phyloP scores from a whole-genome alignment of 352 stramenopile species.

The Phytopythium aichiense region DNA sequence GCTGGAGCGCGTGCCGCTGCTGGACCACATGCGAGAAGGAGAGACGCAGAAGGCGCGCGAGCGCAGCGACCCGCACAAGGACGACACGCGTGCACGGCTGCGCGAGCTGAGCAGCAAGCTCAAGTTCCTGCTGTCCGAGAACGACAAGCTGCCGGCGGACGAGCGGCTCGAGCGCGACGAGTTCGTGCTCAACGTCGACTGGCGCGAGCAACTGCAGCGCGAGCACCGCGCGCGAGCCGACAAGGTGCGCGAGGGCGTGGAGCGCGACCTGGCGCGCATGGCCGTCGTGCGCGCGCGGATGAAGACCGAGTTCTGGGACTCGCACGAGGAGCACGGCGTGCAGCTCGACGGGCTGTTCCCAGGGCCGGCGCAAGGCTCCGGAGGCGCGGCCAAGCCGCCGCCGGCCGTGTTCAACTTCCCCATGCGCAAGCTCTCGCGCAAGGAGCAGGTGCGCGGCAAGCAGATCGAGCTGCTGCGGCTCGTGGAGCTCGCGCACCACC shows the following conservation, averaged over 20 bases:
- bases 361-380: not conserved
- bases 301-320: slow-evolving; percentile 90
- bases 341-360: slow-evolving; percentile 55
- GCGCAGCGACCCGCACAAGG: slow-evolving; percentile 64
- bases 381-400: not conserved
- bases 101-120: slow-evolving; percentile 66
- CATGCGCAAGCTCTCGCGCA: slow-evolving; percentile 47
- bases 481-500: slow-evolving; percentile 59
- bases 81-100: slow-evolving; percentile 55
- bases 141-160: slow-evolving; percentile 53
- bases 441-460: slow-evolving; percentile 43
- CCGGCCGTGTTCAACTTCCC: slow-evolving; percentile 83
- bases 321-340: slow-evolving; percentile 59
- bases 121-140: slow-evolving; percentile 63
- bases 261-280: slow-evolving; percentile 67
- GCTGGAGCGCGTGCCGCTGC: slow-evolving; percentile 27
- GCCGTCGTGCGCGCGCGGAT: slow-evolving; percentile 82
- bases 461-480: slow-evolving; percentile 59
- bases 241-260: slow-evolving; percentile 61
- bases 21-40: slow-evolving; percentile 31
- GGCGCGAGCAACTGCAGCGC: slow-evolving; percentile 47
- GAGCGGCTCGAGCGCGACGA: slow-evolving; percentile 81
- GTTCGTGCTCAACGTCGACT: slow-evolving; percentile 88
- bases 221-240: slow-evolving; percentile 54
- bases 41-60: slow-evolving; percentile 36